Evolutionary conservation across 208 protist species (phyloP).

Genomic region (Leishmania arabica): DNA sequence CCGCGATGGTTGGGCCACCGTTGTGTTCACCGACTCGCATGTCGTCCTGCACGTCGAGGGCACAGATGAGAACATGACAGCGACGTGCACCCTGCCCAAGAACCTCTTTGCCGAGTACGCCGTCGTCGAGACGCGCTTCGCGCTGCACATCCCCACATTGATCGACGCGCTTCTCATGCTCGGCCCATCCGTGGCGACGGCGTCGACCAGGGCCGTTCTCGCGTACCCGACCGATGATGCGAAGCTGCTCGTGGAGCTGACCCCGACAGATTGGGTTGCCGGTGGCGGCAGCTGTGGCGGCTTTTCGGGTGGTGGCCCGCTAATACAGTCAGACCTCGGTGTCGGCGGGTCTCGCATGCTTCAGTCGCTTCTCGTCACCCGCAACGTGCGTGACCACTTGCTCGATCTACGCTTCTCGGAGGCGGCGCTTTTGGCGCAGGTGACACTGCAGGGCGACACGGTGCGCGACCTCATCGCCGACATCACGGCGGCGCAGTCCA

Average conservation of each 20-base stretch:
- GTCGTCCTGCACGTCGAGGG: conserved; percentile 77
- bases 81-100: conserved; percentile 69
- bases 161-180: conserved; percentile 71
- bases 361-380: conserved; percentile 70
- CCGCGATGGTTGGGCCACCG: conserved; percentile 67
- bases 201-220: conserved; percentile 38
- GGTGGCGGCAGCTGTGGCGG: neutral
- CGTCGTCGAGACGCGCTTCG: conserved; percentile 53
- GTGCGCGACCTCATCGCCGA: conserved; percentile 69
- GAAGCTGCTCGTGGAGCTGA: conserved; percentile 70
- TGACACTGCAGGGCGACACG: conserved; percentile 54
- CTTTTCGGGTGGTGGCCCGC: neutral
- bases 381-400: conserved; percentile 48
- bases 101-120: conserved; percentile 80
- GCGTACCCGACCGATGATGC: conserved; percentile 58
- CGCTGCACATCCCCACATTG: conserved; percentile 67
- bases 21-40: conserved; percentile 60
- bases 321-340: neutral
- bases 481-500: conserved; percentile 59
- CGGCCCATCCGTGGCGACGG: conserved; percentile 35
- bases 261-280: conserved; percentile 14
- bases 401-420: conserved; percentile 77
- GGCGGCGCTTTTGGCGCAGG: conserved; percentile 39
- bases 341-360: conserved; percentile 32
- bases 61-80: conserved; percentile 68